These are phyloP conservation scores for Quercus alba DNA, from an alignment of 306 rosid species.

Conservation along the genomic window DNA sequence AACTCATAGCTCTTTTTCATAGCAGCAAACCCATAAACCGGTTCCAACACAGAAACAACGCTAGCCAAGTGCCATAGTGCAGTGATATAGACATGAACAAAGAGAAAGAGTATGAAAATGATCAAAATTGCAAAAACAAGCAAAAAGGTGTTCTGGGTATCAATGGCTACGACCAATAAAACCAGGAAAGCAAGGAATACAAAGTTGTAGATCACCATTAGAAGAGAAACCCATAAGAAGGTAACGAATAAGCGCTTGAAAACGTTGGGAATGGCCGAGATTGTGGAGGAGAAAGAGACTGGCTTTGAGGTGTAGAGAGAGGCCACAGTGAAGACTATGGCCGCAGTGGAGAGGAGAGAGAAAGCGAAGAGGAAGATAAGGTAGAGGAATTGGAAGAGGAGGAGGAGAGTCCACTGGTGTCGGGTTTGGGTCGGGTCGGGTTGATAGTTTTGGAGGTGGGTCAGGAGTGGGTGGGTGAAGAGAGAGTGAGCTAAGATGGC, in stretches of 20 bases:
- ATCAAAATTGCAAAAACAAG: slow-evolving; percentile 29
- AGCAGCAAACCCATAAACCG: slow-evolving; percentile 67
- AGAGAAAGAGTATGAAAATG: slow-evolving; percentile 48
- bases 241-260: slow-evolving; percentile 86
- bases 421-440: slow-evolving; percentile 53
- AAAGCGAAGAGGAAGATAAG: slow-evolving; percentile 86
- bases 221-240: slow-evolving; percentile 71
- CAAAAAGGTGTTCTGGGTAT: slow-evolving; percentile 38
- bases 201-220: slow-evolving; percentile 65
- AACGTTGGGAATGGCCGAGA: slow-evolving; percentile 82
- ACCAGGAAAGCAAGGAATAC: slow-evolving; percentile 44
- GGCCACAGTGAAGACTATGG: slow-evolving; percentile 91
- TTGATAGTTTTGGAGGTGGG: slow-evolving; percentile 57
- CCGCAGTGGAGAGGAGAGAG: slow-evolving; percentile 96
- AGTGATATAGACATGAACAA: slow-evolving; percentile 74
- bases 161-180: slow-evolving; percentile 49
- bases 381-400: slow-evolving; percentile 71
- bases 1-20: slow-evolving; percentile 85
- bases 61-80: slow-evolving; percentile 94
- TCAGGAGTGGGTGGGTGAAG: slow-evolving; percentile 77
- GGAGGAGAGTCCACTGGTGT: slow-evolving; percentile 77
- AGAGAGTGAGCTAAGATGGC: slow-evolving; percentile 91
- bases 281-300: slow-evolving; percentile 66
- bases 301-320: slow-evolving; percentile 85
- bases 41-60: slow-evolving; percentile 86